Evolutionary conservation across 345 rosid genomes (phyloP).

Genomic region (Luvunga scandens): DNA sequence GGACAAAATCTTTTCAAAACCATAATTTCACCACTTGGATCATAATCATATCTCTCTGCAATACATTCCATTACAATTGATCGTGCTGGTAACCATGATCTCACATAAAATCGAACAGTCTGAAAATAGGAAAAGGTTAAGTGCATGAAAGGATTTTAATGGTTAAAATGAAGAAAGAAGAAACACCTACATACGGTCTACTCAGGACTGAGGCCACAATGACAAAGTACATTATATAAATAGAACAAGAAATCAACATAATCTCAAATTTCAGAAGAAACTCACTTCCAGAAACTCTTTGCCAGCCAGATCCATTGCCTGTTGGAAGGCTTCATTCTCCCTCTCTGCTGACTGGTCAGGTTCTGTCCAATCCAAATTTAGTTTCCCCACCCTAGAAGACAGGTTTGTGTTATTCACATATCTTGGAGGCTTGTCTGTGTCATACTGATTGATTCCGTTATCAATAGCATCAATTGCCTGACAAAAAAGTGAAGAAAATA

Average conservation of each 20-base stretch:
- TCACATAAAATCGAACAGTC: conserved; percentile 67
- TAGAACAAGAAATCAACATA: background rate
- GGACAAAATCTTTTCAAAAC: conserved; percentile 66
- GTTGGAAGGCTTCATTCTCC: conserved; percentile 82
- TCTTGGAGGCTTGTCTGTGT: conserved; percentile 78
- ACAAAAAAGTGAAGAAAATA: background rate
- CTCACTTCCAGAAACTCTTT: conserved; percentile 82
- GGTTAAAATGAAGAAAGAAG: background rate
- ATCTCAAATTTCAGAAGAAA: conserved; percentile 5
- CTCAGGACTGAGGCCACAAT: background rate
- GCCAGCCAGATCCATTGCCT: conserved; percentile 79
- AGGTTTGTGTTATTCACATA: conserved; percentile 84
- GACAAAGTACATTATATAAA: background rate
- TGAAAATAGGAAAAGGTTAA: conserved; percentile 26
- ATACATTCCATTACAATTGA: conserved; percentile 78
- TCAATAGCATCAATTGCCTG: conserved; percentile 89
- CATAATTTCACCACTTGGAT: conserved; percentile 88
- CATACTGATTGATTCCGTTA: conserved; percentile 80
- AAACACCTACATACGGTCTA: background rate
- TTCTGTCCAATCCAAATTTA: conserved; percentile 88
- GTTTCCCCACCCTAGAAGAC: conserved; percentile 82
- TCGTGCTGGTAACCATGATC: conserved; percentile 89
- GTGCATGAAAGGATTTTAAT: background rate
- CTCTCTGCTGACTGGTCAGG: conserved; percentile 85
- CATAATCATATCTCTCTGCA: conserved; percentile 51